These are phyloP conservation scores for Baorangia bicolor DNA, from an alignment of 768 basidiomycete species.

Conservation along the genomic window DNA sequence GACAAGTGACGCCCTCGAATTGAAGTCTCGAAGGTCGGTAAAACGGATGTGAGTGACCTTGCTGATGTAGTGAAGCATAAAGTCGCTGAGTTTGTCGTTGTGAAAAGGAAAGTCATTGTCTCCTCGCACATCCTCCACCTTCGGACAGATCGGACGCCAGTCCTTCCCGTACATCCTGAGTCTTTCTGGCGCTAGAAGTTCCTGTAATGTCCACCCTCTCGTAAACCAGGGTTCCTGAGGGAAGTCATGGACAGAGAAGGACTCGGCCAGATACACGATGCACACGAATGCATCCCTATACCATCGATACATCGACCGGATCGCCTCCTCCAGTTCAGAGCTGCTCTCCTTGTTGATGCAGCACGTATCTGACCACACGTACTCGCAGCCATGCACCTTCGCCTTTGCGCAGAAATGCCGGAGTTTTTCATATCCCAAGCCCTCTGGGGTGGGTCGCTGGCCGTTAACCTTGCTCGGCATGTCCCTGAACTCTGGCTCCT, in stretches of 20 bases:
- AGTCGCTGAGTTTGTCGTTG: conserved; percentile 10
- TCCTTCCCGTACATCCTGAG: conserved; percentile 9
- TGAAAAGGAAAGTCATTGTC: conserved; percentile 1
- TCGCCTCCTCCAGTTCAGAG: conserved; percentile 12
- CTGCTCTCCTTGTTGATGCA: conserved; percentile 17
- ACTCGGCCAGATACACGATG: conserved; percentile 12
- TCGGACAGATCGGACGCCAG: conserved; percentile 8
- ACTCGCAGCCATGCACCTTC: conserved; percentile 11
- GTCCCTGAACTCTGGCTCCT: conserved; percentile 15
- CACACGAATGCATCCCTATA: conserved; percentile 13
- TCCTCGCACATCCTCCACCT: not conserved
- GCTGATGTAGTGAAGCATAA: conserved; percentile 2
- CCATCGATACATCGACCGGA: conserved; percentile 15
- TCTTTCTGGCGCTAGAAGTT: conserved; percentile 10
- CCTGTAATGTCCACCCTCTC: conserved; percentile 14
- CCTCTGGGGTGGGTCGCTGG: not conserved
- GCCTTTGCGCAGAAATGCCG: conserved; percentile 15
- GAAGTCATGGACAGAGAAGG: conserved; percentile 1
- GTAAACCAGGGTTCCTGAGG: conserved; percentile 10
- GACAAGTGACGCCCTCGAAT: not conserved
- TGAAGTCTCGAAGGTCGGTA: not conserved
- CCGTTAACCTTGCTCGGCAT: conserved; percentile 5
- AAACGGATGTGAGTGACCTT: not conserved
- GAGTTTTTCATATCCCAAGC: conserved; percentile 15
- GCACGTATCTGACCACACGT: conserved; percentile 25